These are phyloP conservation scores for Ceratocystis alfenasii DNA, from an alignment of 2,329 filamentous ascomycete species.

Conservation along the genomic window DNA sequence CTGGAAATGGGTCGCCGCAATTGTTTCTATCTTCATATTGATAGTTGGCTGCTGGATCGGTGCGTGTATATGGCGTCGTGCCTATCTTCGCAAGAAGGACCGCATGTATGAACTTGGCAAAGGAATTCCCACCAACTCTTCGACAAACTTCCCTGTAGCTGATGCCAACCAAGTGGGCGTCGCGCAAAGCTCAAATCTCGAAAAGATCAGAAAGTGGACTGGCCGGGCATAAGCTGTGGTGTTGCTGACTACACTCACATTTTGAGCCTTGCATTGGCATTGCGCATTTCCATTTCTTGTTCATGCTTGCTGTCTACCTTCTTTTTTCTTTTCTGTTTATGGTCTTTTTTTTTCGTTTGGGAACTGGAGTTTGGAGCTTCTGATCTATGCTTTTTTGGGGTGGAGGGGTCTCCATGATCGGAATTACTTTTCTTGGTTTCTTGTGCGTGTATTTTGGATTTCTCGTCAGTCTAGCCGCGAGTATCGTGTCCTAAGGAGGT, in stretches of 20 bases:
- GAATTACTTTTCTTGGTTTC: constrained; percentile 2
- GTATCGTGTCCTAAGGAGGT: neutral
- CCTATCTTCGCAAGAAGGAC: constrained; percentile 60
- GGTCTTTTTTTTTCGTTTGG: constrained; percentile 16
- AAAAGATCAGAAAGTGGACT: constrained; percentile 39
- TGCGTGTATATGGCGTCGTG: constrained; percentile 59
- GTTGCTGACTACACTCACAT: too few relatives aligned
- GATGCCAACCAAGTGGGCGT: neutral
- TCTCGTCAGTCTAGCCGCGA: neutral
- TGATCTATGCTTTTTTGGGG: constrained; percentile 15
- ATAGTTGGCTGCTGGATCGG: constrained; percentile 55
- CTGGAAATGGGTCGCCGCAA: constrained; percentile 71
- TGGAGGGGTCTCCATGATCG: constrained; percentile 14
- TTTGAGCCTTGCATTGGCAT: neutral
- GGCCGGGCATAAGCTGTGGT: constrained; percentile 26
- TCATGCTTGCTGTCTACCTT: neutral
- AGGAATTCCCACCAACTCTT: constrained; percentile 27
- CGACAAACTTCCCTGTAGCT: constrained; percentile 23
- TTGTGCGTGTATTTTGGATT: neutral
- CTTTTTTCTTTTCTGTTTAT: constrained; percentile 6
- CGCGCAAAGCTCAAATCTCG: constrained; percentile 22
- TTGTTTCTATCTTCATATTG: constrained; percentile 59
- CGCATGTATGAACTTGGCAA: constrained; percentile 40
- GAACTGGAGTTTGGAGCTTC: constrained; percentile 9
- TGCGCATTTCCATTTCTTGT: neutral